Base-by-base conservation (phyloP, 768 basidiomycete species). In the Russula earlei region DNA sequence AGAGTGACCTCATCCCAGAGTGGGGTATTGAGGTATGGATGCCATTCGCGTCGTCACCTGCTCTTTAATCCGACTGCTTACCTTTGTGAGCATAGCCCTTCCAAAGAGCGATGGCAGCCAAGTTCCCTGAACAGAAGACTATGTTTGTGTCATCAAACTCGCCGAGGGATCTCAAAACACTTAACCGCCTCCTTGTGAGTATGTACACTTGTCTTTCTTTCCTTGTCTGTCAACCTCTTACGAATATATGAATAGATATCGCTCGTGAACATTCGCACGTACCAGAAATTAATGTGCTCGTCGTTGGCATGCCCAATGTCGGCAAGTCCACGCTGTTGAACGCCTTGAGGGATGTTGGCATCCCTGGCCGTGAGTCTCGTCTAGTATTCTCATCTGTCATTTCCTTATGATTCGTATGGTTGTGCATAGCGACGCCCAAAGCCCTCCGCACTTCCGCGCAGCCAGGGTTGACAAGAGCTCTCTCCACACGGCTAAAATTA, bases 301-400 rank as follows among this genome's bases (percentile, higher is more conserved):
- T 98, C 22, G 85, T 96, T 56, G 96, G 96, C 22, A 98, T 99
- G 95, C 96, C 96, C 17, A 98, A 98, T 68, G 92, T 97, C 45
- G 95, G 95, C 40, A 98, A 99, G 72, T 97, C 94, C 14, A 94
- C 91, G 2, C 71, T 98, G 49, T 74, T 99, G 12, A 99, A 99
- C 66, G 82, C 91, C 1, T 76, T 99, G 25, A 81, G 95, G 41
- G 84, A 81, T 65, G 84, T 83, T 66, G 95, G 95, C 11, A 88
- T 95, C 43, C 75, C 78, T 64, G 92, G 92, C 29, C 56, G 56
- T 57, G 11, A 12, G 50, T 52, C 40, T 52, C 9, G n/a, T 15
- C 10, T 24, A 7, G n/a, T 19, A 25, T 34, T 44, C 45, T 59
- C 17, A 48, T 34, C n/a, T 37, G 36, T 43, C 33, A 9, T 22